phyloP scores from a whole-genome alignment of 768 basidiomycete genomes.

The Saitozyma podzolica region DNA sequence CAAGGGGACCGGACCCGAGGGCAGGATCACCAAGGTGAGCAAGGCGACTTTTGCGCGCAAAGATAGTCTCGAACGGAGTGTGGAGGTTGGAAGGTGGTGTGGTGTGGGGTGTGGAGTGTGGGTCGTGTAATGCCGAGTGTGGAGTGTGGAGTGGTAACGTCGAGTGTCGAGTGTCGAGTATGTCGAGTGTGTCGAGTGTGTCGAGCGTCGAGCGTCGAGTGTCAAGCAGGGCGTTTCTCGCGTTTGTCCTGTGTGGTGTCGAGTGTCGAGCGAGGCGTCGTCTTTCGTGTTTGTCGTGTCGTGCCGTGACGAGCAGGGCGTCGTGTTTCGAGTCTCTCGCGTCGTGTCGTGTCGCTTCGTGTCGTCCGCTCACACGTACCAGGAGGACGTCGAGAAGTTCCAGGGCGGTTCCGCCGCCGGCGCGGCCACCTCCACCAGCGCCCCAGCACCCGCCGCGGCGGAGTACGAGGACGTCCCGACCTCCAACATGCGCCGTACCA shows the following conservation, averaged over 20 bases:
- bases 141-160: no score
- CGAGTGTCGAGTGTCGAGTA: background rate
- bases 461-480: conserved; percentile 89
- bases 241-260: no score
- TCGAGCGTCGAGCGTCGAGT: background rate
- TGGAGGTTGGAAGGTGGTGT: no score
- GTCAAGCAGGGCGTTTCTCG: background rate
- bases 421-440: conserved; percentile 59
- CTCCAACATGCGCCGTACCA: conserved; percentile 91
- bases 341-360: background rate
- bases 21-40: conserved; percentile 81
- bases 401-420: conserved; percentile 60
- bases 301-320: background rate
- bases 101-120: no score
- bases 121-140: no score
- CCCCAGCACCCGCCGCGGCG: conserved; percentile 53
- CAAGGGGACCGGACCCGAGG: conserved; percentile 90
- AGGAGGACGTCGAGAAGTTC: conserved; percentile 82
- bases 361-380: conserved; percentile 5
- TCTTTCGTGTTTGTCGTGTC: no score
- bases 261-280: no score
- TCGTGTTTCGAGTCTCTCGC: no score
- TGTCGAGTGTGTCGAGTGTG: background rate
- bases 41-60: background rate
- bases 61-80: no score